These are phyloP conservation scores for Ustilago shanxiensis DNA, from an alignment of 1,284 basidiomycete species.

Conservation along the genomic window DNA sequence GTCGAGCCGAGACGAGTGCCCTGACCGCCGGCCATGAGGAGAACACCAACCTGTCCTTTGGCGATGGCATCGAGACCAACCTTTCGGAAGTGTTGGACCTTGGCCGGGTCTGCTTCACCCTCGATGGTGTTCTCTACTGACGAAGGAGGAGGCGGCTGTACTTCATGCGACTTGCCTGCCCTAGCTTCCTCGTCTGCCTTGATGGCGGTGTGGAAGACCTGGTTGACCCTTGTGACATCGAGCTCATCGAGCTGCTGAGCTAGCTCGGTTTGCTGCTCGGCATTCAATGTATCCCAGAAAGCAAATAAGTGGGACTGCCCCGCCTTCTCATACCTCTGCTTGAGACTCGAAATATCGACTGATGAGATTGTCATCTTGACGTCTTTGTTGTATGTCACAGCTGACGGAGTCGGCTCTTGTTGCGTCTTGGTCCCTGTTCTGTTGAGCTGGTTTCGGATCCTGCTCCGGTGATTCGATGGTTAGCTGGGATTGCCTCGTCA, in stretches of 20 bases:
- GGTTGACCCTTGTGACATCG: constrained; percentile 91
- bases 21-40: constrained; percentile 98
- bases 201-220: constrained; percentile 84
- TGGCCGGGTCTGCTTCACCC: constrained; percentile 48
- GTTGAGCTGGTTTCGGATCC: neutral
- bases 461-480: neutral
- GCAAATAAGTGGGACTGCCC: constrained; percentile 89
- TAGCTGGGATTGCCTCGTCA: neutral
- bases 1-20: constrained; percentile 92
- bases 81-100: constrained; percentile 74
- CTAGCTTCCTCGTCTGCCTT: constrained; percentile 77
- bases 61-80: constrained; percentile 85
- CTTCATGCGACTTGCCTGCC: constrained; percentile 70
- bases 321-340: constrained; percentile 74
- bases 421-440: neutral
- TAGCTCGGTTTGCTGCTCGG: constrained; percentile 78
- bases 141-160: constrained; percentile 56
- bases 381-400: neutral
- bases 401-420: neutral
- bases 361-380: constrained; percentile 37
- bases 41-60: constrained; percentile 85
- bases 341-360: constrained; percentile 41
- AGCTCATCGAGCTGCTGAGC: constrained; percentile 82
- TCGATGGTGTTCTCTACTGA: constrained; percentile 56
- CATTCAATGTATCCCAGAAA: constrained; percentile 83